Evolutionary conservation across 1,284 basidiomycete species (phyloP).

Genomic region (Malassezia furfur): DNA sequence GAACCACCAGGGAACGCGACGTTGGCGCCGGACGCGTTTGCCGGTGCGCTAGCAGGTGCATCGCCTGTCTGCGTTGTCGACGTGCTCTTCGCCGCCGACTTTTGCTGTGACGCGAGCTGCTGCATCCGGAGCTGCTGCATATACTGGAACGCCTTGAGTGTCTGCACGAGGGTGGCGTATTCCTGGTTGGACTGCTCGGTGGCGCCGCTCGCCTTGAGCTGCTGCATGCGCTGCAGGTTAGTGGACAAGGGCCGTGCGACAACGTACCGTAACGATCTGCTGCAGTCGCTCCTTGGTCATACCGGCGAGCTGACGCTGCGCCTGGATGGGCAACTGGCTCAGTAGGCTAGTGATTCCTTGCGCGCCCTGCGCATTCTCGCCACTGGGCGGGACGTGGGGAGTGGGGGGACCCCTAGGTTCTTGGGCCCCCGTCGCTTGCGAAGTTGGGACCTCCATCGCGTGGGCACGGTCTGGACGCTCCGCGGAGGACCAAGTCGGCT

Average conservation of each 20-base stretch:
- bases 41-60: slow-evolving; percentile 2
- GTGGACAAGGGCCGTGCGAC: background rate
- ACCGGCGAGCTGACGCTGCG: slow-evolving; percentile 36
- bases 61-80: background rate
- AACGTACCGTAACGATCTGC: slow-evolving; percentile 29
- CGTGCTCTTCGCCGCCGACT: background rate
- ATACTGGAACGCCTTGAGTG: slow-evolving; percentile 44
- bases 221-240: slow-evolving; percentile 44
- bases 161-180: slow-evolving; percentile 44
- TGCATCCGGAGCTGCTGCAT: slow-evolving; percentile 39
- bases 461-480: background rate
- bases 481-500: background rate
- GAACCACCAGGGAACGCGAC: background rate
- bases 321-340: slow-evolving; percentile 22
- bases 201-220: slow-evolving; percentile 48
- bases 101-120: slow-evolving; percentile 20
- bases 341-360: background rate
- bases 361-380: no score
- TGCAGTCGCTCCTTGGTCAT: slow-evolving; percentile 44
- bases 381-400: background rate
- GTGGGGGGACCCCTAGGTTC: background rate
- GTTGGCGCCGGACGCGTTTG: slow-evolving; percentile 1
- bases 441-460: slow-evolving; percentile 9
- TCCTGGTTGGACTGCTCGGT: slow-evolving; percentile 48
- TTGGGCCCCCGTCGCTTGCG: background rate